Percentiles rank a stretch among this genome's conserved stretches.
Conservation (phyloP, 1,139 yeast genomes). For the Nakaseomyces delphensis region DNA sequence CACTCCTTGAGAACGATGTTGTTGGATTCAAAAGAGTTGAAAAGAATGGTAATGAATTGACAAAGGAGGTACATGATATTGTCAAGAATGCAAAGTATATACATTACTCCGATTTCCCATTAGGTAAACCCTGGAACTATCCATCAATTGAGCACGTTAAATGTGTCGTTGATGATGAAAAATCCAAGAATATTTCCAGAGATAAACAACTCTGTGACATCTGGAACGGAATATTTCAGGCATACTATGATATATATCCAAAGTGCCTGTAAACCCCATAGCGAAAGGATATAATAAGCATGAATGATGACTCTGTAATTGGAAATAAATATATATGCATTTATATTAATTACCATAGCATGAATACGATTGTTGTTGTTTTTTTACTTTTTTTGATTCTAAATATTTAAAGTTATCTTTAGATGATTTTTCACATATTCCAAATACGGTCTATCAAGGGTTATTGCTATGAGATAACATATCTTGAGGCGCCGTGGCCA, state of each 20-base stretch:
- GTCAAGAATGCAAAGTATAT: conserved; percentile 23
- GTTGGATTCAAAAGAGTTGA: conserved; percentile 23
- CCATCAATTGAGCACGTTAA: conserved; percentile 16
- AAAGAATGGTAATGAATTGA: conserved; percentile 13
- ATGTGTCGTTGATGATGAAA: conserved; percentile 15
- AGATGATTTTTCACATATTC: too few species aligned
- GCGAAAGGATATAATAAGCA: not conserved
- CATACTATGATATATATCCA: not conserved
- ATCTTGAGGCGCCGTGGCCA: too few species aligned
- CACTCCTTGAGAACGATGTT: conserved; percentile 20
- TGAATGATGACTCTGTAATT: too few species aligned
- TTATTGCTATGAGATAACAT: too few species aligned
- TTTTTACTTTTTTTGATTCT: too few species aligned
- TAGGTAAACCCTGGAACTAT: conserved; percentile 30
- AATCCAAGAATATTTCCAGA: conserved; percentile 7
- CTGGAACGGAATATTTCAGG: conserved; percentile 17
- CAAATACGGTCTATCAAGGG: too few species aligned
- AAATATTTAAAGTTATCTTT: too few species aligned
- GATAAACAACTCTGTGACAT: conserved; percentile 12
- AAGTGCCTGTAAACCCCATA: not conserved
- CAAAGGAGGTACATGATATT: conserved; percentile 10
- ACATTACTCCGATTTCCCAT: conserved; percentile 30
- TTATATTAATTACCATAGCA: too few species aligned
- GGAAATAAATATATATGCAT: too few species aligned
- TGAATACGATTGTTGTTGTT: too few species aligned